Percentiles rank a stretch among this genome's conserved stretches.
phyloP scores from a whole-genome alignment of 2,329 filamentous ascomycete species.

The Nectriaceae sp. region DNA sequence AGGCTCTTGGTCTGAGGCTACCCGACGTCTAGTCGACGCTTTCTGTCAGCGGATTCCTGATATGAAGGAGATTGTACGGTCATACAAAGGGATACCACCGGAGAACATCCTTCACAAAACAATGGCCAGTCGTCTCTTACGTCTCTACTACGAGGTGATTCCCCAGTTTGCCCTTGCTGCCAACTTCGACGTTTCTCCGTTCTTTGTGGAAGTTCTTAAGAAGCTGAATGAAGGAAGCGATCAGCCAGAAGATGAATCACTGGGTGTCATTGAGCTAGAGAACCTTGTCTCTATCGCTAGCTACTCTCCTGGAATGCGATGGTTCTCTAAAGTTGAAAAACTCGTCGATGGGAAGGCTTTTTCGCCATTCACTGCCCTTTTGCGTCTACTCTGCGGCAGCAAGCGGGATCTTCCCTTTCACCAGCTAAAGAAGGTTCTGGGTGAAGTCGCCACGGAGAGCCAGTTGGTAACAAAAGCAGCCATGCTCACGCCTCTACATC shows the following conservation, averaged over 20 bases:
- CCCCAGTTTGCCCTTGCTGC: conserved; percentile 79
- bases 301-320: conserved; percentile 81
- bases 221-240: conserved; percentile 57
- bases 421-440: conserved; percentile 57
- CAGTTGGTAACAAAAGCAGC: conserved; percentile 61
- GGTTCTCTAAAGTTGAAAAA: conserved; percentile 77
- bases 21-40: conserved; percentile 66
- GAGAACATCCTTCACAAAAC: conserved; percentile 76
- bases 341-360: conserved; percentile 44
- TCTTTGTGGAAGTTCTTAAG: conserved; percentile 69
- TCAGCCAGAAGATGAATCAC: conserved; percentile 49
- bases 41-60: conserved; percentile 79
- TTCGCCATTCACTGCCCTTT: conserved; percentile 72
- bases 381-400: conserved; percentile 48
- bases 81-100: conserved; percentile 69
- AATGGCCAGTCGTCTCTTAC: conserved; percentile 74
- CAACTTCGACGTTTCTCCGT: conserved; percentile 83
- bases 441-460: conserved; percentile 63
- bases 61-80: conserved; percentile 76
- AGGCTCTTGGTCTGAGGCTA: conserved; percentile 68
- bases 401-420: conserved; percentile 34
- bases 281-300: conserved; percentile 80
- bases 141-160: conserved; percentile 81
- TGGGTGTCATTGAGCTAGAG: conserved; percentile 74
- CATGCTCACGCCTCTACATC: conserved; percentile 50